A percentile compares a stretch with the other conserved stretches of the same genome.
Conservation (phyloP, 768 basidiomycete genomes). For the Thelephora aurantiotincta region DNA sequence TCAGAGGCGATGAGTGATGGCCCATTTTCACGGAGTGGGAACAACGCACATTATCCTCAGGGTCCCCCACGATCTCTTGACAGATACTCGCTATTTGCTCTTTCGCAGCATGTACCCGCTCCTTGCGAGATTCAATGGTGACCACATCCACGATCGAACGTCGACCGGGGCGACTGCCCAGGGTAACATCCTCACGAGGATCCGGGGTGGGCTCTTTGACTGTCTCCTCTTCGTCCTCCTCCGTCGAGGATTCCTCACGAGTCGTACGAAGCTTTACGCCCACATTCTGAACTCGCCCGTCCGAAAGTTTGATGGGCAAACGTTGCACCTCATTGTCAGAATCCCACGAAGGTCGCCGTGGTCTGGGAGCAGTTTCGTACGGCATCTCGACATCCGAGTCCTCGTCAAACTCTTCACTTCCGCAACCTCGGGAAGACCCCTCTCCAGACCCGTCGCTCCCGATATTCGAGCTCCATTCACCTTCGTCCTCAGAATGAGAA, state of each 20-base stretch:
- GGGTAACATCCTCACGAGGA: slow-evolving; percentile 55
- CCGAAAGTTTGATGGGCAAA: slow-evolving; percentile 76
- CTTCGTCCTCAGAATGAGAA: slow-evolving; percentile 49
- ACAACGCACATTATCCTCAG: slow-evolving; percentile 77
- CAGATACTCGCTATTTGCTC: slow-evolving; percentile 91
- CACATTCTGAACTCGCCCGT: slow-evolving; percentile 61
- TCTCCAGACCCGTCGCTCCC: slow-evolving; percentile 20
- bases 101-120: slow-evolving; percentile 64
- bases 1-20: slow-evolving; percentile 3
- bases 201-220: slow-evolving; percentile 12
- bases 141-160: slow-evolving; percentile 65
- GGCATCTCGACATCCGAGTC: slow-evolving; percentile 38
- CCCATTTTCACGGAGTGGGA: neutral
- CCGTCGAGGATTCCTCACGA: slow-evolving; percentile 20
- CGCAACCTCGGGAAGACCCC: slow-evolving; percentile 19
- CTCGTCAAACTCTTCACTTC: slow-evolving; percentile 13
- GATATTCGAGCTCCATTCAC: slow-evolving; percentile 35
- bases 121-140: slow-evolving; percentile 45
- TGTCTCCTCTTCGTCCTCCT: slow-evolving; percentile 19
- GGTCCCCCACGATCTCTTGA: slow-evolving; percentile 88
- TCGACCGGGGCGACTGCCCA: slow-evolving; percentile 81
- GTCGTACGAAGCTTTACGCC: slow-evolving; percentile 20
- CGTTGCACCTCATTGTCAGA: slow-evolving; percentile 39
- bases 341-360: slow-evolving; percentile 29
- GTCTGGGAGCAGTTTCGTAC: slow-evolving; percentile 54